A percentile compares a stretch with the other conserved stretches of the same genome.
Conservation (phyloP, 257 asterid species). For the Solanum dulcamara region DNA sequence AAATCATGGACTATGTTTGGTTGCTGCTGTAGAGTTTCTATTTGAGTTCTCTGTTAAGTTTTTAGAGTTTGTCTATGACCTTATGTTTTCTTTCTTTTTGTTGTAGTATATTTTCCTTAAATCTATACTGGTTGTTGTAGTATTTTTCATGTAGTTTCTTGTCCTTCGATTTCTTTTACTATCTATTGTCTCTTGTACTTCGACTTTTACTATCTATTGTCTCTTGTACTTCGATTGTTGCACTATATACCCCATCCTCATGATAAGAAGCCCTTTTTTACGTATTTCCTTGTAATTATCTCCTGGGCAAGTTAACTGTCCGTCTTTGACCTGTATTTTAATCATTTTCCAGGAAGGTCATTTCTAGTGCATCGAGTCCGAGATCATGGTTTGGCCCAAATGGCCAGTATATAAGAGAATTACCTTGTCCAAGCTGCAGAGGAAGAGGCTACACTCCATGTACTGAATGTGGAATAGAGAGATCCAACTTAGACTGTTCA, state of each 20-base stretch:
- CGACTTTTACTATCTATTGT: neutral
- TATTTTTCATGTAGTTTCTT: neutral
- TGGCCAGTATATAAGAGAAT: slow-evolving; percentile 83
- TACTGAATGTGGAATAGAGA: slow-evolving; percentile 76
- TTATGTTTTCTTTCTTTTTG: neutral
- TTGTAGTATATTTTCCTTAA: neutral
- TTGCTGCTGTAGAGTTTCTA: neutral
- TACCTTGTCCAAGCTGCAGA: slow-evolving; percentile 93
- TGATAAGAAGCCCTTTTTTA: neutral
- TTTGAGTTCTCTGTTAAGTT: neutral
- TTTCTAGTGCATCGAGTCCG: slow-evolving; percentile 49
- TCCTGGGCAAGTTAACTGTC: neutral
- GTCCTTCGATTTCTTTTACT: neutral
- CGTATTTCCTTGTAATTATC: neutral
- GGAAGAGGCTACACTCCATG: slow-evolving; percentile 96
- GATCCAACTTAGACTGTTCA: slow-evolving; percentile 77
- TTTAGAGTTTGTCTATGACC: neutral
- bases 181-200: neutral
- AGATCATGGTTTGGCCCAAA: slow-evolving; percentile 97
- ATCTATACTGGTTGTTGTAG: neutral
- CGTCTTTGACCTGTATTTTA: neutral
- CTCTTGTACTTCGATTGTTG: neutral
- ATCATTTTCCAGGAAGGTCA: slow-evolving; percentile 30
- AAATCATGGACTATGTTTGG: neutral
- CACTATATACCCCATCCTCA: neutral